Evolutionary conservation across 805 yeast genomes (phyloP), one percentile per base, ranked within the genome.

Genomic region (Priceomyces haplophilus): DNA sequence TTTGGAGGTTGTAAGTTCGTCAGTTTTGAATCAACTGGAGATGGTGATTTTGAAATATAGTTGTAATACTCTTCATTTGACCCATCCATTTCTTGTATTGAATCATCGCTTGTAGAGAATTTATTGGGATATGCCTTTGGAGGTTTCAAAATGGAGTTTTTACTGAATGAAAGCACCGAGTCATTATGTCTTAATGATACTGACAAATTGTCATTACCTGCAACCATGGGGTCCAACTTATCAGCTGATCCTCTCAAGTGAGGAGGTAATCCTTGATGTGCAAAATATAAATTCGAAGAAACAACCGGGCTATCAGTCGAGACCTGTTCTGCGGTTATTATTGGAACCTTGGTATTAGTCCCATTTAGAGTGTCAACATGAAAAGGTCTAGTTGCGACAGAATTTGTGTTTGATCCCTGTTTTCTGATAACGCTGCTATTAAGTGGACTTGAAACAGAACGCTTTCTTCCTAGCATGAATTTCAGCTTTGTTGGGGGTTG

Each of bases 211-310:
- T 53, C 54, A 29, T 43, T 51, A 17, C 49, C 37, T 12, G 53
- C 55, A n/a, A 61, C 51, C 19, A 50, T 51, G 39, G 58, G 52
- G 37, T 47, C 49, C 31, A 47, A 46, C 25, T 45, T 48, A 29
- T 45, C 53, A 27, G 45, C 20, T 21, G 29, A 25, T 3, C 29
- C 18, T 17, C 32, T 38, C 62, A 69, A 42, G 50, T 79, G 83
- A 2, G 80, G 80, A 3, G 84, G 83, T 7, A 75, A 55, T 1
- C 84, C 83, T 49, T 79, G 83, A 51, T 75, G 78, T 4, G 73
- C 75, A 58, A 79, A 79, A 55, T 79, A 79, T 18, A 78, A 75
- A 53, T 72, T 78, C 12, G 69, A 61, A 17, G 49, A 47, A 23
- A 63, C 56, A 17, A 62, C 60, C 1, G 62, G 62, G 36, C 64